Evolutionary conservation across 768 basidiomycete genomes (phyloP), one percentile per base, ranked within the genome.

Genomic region (Agaricus sinodeliciosus): DNA sequence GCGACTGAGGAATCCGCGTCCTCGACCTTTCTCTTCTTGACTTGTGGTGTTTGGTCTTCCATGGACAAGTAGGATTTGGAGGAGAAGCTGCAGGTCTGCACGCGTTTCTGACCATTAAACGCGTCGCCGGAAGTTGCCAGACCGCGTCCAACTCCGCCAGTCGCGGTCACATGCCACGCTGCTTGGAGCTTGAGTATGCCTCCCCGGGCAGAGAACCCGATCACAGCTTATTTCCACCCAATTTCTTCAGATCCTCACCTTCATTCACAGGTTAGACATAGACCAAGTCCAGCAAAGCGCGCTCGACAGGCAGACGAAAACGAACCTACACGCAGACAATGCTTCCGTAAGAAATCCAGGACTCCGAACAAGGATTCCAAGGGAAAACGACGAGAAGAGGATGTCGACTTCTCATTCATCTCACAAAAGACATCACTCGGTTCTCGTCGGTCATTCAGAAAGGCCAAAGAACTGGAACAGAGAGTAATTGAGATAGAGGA

Each of bases 11-110:
- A 59, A 4, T 66, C 61, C 35, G 64, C 58, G 4, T 66, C 64
- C 13, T 60, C 79, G 69, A 83, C 73, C 62, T 77, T 87, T 62
- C 82, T 77, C 61, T 80, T 86, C 63, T 87, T 89, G 12, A 61
- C 45, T 49, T 71, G 71, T 34, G 69, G 70, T 48, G 62, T 60
- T 43, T 70, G 60, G 43, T 36, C 36, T 19, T 55, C 48, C 56
- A 59, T 60, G 12, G 22, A 22, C 3, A 22, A 3, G 28, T 28
- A 26, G 50, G 44, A n/a, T 26, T 11, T 48, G 28, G 16, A 43
- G 49, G 36, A 47, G 51, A n/a, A 44, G 22, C 22, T 53, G 54
- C 35, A 31, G 31, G 16, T 31, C 44, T 37, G 47, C 40, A 51
- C 44, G 59, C 50, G 45, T 48, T 45, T 49, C 54, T 44, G 54